A percentile compares a stretch with the other conserved stretches of the same genome.
Conservation (phyloP, 2,329 filamentous ascomycete species). For the Claviceps sorghi region DNA sequence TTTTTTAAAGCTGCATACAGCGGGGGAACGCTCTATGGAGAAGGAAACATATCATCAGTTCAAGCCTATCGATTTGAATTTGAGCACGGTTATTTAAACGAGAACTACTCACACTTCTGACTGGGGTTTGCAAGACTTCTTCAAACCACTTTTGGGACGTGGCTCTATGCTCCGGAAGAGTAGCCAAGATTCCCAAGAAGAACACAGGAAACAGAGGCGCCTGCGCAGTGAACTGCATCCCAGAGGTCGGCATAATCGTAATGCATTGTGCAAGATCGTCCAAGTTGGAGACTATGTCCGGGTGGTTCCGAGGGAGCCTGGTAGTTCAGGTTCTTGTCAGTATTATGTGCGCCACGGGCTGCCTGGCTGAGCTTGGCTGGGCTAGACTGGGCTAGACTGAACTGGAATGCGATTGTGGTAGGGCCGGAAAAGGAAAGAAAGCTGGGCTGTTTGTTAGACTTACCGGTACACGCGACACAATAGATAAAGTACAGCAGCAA, state of each 20-base stretch:
- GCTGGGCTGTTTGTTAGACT: neutral
- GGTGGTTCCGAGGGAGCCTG: constrained; percentile 24
- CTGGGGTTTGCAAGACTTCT: constrained; percentile 21
- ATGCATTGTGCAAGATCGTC: constrained; percentile 22
- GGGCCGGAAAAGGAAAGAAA: neutral
- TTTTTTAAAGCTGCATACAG: constrained; percentile 19
- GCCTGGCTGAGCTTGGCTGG: no score
- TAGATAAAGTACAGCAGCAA: constrained; percentile 24
- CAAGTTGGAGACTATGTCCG: constrained; percentile 18
- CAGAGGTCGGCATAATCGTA: constrained; percentile 26
- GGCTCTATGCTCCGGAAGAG: constrained; percentile 12
- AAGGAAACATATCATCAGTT: neutral
- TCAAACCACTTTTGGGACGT: constrained; percentile 23
- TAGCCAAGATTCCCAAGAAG: constrained; percentile 24
- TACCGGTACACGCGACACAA: constrained; percentile 25
- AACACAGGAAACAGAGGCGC: constrained; percentile 27
- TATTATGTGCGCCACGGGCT: neutral
- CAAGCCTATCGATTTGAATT: neutral
- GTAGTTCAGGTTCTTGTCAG: neutral
- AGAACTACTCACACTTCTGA: constrained; percentile 24
- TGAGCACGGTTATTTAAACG: neutral
- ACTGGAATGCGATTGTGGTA: neutral
- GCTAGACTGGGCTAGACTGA: no score
- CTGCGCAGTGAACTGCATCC: constrained; percentile 25
- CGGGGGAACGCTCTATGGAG: constrained; percentile 25